phyloP scores from a whole-genome alignment of 1,284 basidiomycete species.

The Thecaphora frezii region DNA sequence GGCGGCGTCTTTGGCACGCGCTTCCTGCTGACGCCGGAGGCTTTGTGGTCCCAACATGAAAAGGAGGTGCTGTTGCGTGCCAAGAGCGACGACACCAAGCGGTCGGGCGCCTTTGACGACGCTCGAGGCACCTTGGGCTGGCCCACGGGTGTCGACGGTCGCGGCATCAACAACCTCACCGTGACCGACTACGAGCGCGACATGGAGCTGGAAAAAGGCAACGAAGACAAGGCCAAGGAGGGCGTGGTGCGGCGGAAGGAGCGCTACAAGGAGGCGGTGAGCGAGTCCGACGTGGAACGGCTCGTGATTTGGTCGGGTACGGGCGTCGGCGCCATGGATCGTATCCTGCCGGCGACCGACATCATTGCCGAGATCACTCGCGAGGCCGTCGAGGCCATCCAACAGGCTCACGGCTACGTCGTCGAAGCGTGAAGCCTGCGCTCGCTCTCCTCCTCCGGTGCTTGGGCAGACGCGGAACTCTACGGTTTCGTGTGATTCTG shows the following conservation, averaged over 20 bases:
- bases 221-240: slow-evolving; percentile 10
- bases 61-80: slow-evolving; percentile 44
- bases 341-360: slow-evolving; percentile 33
- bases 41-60: slow-evolving; percentile 42
- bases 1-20: slow-evolving; percentile 54
- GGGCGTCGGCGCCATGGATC: slow-evolving; percentile 45
- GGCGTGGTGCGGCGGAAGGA: slow-evolving; percentile 29
- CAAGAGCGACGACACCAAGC: slow-evolving; percentile 27
- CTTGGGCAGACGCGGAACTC: too few relatives aligned
- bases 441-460: too few relatives aligned
- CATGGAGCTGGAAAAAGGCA: slow-evolving; percentile 1
- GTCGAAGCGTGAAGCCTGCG: too few relatives aligned
- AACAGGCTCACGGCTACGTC: slow-evolving; percentile 14
- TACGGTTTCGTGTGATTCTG: too few relatives aligned
- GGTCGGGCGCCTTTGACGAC: slow-evolving; percentile 53
- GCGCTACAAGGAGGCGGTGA: slow-evolving; percentile 45
- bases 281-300: slow-evolving; percentile 34
- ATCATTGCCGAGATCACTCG: slow-evolving; percentile 32
- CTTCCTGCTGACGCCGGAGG: slow-evolving; percentile 51
- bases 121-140: slow-evolving; percentile 52
- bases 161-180: slow-evolving; percentile 46
- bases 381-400: slow-evolving; percentile 25
- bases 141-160: slow-evolving; percentile 52
- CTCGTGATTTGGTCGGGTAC: slow-evolving; percentile 55
- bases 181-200: slow-evolving; percentile 47